phyloP scores from a whole-genome alignment of 768 basidiomycete genomes.

The Imleria badia region DNA sequence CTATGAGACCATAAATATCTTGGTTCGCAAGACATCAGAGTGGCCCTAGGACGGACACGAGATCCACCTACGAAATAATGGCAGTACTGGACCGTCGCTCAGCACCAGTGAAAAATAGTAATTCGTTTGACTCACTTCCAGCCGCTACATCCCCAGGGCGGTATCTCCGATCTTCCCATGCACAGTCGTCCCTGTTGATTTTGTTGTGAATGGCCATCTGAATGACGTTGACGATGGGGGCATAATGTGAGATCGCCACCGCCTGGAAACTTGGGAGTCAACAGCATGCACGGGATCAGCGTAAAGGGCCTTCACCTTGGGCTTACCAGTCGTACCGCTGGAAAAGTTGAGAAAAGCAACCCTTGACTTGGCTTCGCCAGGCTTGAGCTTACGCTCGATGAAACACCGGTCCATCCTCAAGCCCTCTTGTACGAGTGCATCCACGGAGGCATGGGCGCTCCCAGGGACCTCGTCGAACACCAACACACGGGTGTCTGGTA shows the following conservation, averaged over 20 bases:
- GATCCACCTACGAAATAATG: conserved; percentile 54
- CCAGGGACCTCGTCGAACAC: conserved; percentile 23
- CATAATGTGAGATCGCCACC: conserved; percentile 64
- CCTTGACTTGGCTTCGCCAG: conserved; percentile 60
- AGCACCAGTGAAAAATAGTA: neutral
- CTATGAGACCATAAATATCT: conserved; percentile 64
- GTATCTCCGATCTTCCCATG: conserved; percentile 41
- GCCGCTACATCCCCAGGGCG: conserved; percentile 56
- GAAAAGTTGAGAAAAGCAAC: conserved; percentile 72
- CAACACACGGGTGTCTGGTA: conserved; percentile 31
- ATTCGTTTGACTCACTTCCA: conserved; percentile 46
- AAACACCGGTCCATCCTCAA: conserved; percentile 38
- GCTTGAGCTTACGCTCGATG: conserved; percentile 43
- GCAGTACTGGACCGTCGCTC: conserved; percentile 43
- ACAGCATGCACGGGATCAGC: neutral
- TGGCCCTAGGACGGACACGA: neutral
- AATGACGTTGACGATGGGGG: conserved; percentile 62
- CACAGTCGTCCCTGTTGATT: conserved; percentile 38
- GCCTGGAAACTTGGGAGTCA: conserved; percentile 40
- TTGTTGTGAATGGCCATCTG: conserved; percentile 55
- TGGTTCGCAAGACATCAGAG: conserved; percentile 13
- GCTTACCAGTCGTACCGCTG: conserved; percentile 70
- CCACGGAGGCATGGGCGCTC: conserved; percentile 34
- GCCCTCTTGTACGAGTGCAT: conserved; percentile 49
- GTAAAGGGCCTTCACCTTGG: conserved; percentile 17